Conservation (phyloP, 2,329 filamentous ascomycete species). For the Kalmusia sp. region DNA sequence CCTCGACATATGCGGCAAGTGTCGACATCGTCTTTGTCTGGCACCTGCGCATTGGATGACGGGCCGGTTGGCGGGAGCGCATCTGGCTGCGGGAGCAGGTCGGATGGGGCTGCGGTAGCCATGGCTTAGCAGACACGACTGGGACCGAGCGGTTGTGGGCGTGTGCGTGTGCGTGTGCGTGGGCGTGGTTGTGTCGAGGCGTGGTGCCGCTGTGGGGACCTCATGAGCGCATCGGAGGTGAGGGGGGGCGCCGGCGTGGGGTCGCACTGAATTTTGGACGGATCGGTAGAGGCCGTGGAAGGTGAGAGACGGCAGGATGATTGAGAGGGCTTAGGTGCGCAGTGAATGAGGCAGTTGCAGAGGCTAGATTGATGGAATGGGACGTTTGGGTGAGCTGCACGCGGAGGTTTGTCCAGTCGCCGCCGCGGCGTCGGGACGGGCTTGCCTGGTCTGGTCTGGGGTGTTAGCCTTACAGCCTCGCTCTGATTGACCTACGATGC, state of each 20-base stretch:
- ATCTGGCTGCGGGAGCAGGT: conserved; percentile 49
- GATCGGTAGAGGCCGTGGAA: neutral
- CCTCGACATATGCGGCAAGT: conserved; percentile 98
- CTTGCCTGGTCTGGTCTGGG: conserved; percentile 1
- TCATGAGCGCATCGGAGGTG: conserved; percentile 4
- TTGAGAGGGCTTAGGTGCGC: neutral
- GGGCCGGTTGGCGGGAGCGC: conserved; percentile 44
- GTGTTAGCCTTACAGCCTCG: neutral
- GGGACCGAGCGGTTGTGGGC: neutral
- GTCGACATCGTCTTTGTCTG: conserved; percentile 65
- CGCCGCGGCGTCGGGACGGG: neutral
- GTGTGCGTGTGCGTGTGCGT: neutral
- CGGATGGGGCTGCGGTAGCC: conserved; percentile 38
- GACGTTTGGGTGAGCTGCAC: neutral
- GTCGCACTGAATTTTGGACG: neutral
- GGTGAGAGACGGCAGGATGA: neutral
- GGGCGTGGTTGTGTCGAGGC: conserved; percentile 4
- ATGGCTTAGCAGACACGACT: neutral
- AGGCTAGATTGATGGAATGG: neutral
- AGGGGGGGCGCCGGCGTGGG: conserved; percentile 5
- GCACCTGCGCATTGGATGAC: neutral
- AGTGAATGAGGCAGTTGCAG: neutral
- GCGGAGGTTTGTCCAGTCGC: neutral
- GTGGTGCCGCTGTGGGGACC: conserved; percentile 5
- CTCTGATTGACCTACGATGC: neutral